Percentiles rank a stretch among this genome's conserved stretches.
phyloP scores from a whole-genome alignment of 148 eudicot species.

The Spergularia bocconei region DNA sequence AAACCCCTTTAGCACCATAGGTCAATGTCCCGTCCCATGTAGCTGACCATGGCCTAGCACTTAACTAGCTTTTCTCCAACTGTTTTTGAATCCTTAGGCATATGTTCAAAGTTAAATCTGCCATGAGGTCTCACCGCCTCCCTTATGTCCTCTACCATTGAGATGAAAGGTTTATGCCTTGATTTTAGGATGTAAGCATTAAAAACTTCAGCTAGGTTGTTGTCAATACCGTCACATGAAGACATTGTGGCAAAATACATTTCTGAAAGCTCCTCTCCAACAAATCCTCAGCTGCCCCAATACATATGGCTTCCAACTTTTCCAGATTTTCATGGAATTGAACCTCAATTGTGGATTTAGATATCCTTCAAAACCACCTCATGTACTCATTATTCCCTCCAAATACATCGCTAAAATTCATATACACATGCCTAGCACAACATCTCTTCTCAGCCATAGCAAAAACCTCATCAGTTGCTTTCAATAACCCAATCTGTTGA shows the following conservation, averaged over 20 bases:
- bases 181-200: too few species aligned
- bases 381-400: background rate
- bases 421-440: constrained; percentile 1
- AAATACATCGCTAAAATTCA: background rate
- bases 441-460: background rate
- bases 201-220: background rate
- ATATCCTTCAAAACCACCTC: background rate
- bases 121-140: too few species aligned
- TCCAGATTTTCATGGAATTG: background rate
- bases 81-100: too few species aligned
- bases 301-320: background rate
- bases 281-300: background rate
- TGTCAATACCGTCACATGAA: background rate
- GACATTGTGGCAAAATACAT: background rate
- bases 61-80: too few species aligned
- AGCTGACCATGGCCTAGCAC: too few species aligned
- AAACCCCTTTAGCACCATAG: too few species aligned
- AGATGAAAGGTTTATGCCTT: too few species aligned
- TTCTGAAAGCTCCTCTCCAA: background rate
- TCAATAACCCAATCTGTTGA: background rate
- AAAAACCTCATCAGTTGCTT: background rate
- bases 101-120: too few species aligned
- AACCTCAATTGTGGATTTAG: background rate
- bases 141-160: too few species aligned
- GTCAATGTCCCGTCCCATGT: too few species aligned